Conservation (phyloP, 108 stramenopile genomes). For the Cyclotella kingstonii region DNA sequence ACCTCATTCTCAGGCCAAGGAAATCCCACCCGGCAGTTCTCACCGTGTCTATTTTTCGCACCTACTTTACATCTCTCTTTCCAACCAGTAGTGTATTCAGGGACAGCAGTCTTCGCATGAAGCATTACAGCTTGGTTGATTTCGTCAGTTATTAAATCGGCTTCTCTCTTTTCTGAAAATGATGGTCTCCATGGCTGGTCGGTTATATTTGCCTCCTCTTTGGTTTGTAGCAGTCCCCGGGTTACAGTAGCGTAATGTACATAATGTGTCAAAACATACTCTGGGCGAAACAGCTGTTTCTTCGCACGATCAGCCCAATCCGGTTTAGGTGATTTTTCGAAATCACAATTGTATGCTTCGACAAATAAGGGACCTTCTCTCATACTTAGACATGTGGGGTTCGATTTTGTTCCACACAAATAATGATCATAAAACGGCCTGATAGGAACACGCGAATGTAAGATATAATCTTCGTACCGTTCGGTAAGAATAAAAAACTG, state of each 20-base stretch:
- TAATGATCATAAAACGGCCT: constrained; percentile 39
- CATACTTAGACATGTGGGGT: constrained; percentile 42
- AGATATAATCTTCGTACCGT: neutral
- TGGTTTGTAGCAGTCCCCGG: constrained; percentile 32
- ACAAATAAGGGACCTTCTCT: constrained; percentile 47
- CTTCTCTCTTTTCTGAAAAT: constrained; percentile 16
- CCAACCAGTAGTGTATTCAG: constrained; percentile 44
- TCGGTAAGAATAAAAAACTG: neutral
- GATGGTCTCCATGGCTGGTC: constrained; percentile 22
- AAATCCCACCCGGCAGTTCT: constrained; percentile 53
- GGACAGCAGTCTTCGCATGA: constrained; percentile 65
- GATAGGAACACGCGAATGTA: neutral
- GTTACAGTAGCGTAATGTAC: constrained; percentile 84
- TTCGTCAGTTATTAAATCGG: constrained; percentile 51
- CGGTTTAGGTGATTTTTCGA: constrained; percentile 58
- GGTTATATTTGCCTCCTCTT: constrained; percentile 23
- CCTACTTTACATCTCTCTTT: constrained; percentile 40
- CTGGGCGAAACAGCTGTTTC: constrained; percentile 80
- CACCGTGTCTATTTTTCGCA: constrained; percentile 31
- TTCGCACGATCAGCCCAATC: constrained; percentile 61
- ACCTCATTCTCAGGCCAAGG: constrained; percentile 49
- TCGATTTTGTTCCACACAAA: constrained; percentile 31
- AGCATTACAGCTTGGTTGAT: constrained; percentile 74
- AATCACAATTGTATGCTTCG: constrained; percentile 76
- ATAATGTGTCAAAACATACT: constrained; percentile 71